phyloP scores from a whole-genome alignment of 176 grass and related monocot genomes.

The Juncus effusus region DNA sequence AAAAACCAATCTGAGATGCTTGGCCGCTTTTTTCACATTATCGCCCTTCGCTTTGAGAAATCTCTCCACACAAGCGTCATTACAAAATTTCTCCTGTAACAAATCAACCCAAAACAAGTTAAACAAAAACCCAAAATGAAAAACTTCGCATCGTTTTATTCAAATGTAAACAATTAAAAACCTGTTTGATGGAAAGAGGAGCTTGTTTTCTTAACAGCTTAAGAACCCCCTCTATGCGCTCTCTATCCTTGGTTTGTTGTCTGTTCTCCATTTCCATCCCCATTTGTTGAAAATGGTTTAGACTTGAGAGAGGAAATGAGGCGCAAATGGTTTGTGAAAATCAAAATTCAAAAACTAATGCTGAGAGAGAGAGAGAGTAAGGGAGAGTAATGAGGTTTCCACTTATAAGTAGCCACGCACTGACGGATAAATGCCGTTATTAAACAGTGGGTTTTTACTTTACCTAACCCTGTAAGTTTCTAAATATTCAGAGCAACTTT shows the following conservation, averaged over 20 bases:
- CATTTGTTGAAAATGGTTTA: constrained; percentile 9
- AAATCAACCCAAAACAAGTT: background rate
- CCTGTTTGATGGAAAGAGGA: constrained; percentile 79
- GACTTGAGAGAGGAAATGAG: background rate
- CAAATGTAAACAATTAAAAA: background rate
- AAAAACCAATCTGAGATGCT: constrained; percentile 73
- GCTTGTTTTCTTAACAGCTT: constrained; percentile 80
- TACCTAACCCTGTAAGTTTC: no score
- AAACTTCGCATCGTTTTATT: background rate
- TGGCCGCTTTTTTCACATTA: constrained; percentile 91
- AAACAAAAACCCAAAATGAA: background rate
- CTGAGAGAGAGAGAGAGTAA: constrained; percentile 10
- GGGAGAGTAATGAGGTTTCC: constrained; percentile 26
- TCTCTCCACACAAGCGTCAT: constrained; percentile 74
- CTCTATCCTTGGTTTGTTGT: constrained; percentile 53
- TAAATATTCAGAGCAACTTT: no score
- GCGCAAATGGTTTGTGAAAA: background rate
- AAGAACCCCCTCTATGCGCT: constrained; percentile 68
- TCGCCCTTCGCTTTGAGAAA: constrained; percentile 64
- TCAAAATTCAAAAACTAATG: background rate
- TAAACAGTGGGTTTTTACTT: no score
- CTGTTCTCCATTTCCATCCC: constrained; percentile 50
- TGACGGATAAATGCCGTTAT: no score
- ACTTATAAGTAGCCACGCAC: constrained; percentile 1
- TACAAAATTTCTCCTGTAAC: constrained; percentile 84